These are phyloP conservation scores for sweet orange (Citrus sinensis) DNA, from an alignment of 345 rosid species.

Conservation along the genomic window DVS_A1.0 CM039169.1:2663501-2664000, in stretches of 20 bases:
- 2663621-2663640: no score
- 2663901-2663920: not conserved
- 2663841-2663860: not conserved
- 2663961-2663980: not conserved
- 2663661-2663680: not conserved
- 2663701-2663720: not conserved
- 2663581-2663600: no score
- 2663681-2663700: not conserved
- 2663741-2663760: not conserved
- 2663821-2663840: not conserved
- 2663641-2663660: no score
- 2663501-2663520: no score
- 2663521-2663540: no score
- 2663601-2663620: no score
- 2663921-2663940: not conserved
- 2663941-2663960: not conserved
- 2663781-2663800: not conserved
- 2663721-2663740: not conserved
- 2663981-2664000: not conserved
- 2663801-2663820: not conserved
- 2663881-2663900: conserved; percentile 3
- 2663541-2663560: no score
- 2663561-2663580: no score
- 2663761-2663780: not conserved
- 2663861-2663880: not conserved